Base-by-base conservation (phyloP, 1,284 basidiomycete species). In the Ustilago hordei region DNA sequence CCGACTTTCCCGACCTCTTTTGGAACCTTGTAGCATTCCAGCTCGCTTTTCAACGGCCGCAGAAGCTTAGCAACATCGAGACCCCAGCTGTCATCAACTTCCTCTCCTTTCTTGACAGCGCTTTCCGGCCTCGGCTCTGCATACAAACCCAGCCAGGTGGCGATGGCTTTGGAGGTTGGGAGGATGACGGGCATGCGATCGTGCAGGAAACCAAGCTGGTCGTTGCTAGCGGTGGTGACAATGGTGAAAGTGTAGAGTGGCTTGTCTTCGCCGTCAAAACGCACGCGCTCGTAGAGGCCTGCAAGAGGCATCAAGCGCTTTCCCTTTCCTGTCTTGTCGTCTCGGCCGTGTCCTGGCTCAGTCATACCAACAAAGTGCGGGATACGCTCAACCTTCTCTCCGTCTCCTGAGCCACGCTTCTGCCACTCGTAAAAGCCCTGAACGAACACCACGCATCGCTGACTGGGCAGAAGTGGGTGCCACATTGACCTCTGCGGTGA, bases 151-250 rank as follows among this genome's bases (percentile, higher is more conserved):
- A 98, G 89, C 95, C 95, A 98, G 28, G 86, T 84, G 12, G 88
- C 83, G 43, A 95, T 88, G 7, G 92, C 91, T 4, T 90, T 88
- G 53, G 88, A 82, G 0, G 89, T 88, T 2, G 90, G 88, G 2
- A 98, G 89, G 57, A 98, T 92, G 58, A 95, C 93, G 3, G 95
- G 95, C 88, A 96, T 95, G 17, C 95, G 91, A 81, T 96, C 93
- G 86, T 98, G 95, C 36, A 88, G 75, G 56, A 87, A 87, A 8
- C 68, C 70, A 11, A 88, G 81, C 68, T 87, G 86, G 59, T 83
- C 78, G 71, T 86, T 87, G 58, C 80, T 78, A 9, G 78, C 75
- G 0, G 94, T 95, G 0, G 95, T 98, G 55, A 98, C 91, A 64
- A 98, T 93, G 0, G 93, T 92, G 85, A 94, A 98, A 0, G 93